Evolutionary conservation across 345 rosid species (phyloP).

Genomic region (Reutealis trisperma): DNA sequence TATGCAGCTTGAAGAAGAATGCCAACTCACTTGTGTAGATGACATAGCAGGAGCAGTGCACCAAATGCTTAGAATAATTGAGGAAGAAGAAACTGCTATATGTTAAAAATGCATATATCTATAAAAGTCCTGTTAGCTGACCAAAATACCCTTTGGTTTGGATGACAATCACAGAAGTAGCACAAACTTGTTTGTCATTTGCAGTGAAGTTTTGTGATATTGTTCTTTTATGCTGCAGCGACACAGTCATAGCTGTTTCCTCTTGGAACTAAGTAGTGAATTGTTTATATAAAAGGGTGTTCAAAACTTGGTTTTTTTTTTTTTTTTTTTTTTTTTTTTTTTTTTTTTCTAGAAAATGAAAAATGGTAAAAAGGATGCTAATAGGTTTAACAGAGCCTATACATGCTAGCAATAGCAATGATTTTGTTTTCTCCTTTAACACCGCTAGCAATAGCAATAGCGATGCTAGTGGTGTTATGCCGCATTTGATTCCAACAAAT

Average conservation of each 20-base stretch:
- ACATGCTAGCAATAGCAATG: too few species aligned
- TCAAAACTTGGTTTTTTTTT: neutral
- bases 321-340: too few species aligned
- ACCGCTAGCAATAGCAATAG: too few species aligned
- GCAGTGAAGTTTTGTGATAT: neutral
- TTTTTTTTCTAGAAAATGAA: too few species aligned
- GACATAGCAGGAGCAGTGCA: conserved; percentile 89
- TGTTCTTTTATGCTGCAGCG: neutral
- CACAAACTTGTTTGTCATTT: conserved; percentile 6
- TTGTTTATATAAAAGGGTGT: too few species aligned
- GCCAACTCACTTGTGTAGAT: conserved; percentile 77
- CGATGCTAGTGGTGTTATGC: too few species aligned
- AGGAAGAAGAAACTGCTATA: conserved; percentile 45
- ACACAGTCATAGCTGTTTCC: neutral
- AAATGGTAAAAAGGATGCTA: too few species aligned
- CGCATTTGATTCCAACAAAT: too few species aligned
- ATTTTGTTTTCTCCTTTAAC: too few species aligned
- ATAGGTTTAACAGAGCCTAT: too few species aligned
- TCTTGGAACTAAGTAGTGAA: neutral
- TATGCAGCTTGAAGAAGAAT: conserved; percentile 82
- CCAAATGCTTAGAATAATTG: conserved; percentile 76
- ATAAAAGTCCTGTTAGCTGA: neutral
- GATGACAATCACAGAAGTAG: conserved; percentile 19
- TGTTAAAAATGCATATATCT: too few species aligned
- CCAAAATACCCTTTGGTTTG: conserved; percentile 25